Evolutionary conservation across 352 stramenopile genomes (phyloP), one percentile per base, ranked within the genome.

Genomic region (Phytophthora macrochlamydospora): DNA sequence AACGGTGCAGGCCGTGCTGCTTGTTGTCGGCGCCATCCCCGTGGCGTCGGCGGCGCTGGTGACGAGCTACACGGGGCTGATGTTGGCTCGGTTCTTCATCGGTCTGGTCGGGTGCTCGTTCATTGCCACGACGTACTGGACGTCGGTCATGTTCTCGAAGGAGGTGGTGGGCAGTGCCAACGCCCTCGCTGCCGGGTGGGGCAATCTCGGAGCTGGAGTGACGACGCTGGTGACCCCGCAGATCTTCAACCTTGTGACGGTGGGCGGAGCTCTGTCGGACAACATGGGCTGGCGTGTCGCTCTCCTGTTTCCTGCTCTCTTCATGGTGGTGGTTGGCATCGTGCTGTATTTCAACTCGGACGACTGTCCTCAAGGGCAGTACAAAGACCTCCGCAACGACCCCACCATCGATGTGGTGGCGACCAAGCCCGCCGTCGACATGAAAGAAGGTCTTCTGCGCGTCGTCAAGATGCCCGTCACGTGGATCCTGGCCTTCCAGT

Each of bases 51-150:
- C 84, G 8, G 90, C 87, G 40, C 74, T 98, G 18, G 89, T 96
- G 1, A 90, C 89, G 28, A 92, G 59, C 65, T 89, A 94, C 50
- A 75, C 66, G 2, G 78, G 70, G 0, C 82, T 98, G 31, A 69
- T 89, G 38, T 57, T 97, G 54, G 73, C 96, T 62, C 90, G 95
- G n/a, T 94, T 98, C 57, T 97, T 97, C 57, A 98, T 98, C 66
- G 96, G 95, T 35, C 67, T 98, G 62, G 90, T 97, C n/a, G 95
- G 95, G 45, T 92, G 82, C 52, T 90, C 90, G 29, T 98, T 99
- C 69, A 92, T 98, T 8, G 89, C 90, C 30, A 98, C 90, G 43
- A 90, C 97, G 62, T 98, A 92, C 70, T 99, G 95, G 95, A 97
- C 93, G 0, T 93, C 84, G 44, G 67, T 85, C 49, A 98, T 98